These are phyloP conservation scores for Caloboletus firmus DNA, from an alignment of 1,284 basidiomycete genomes.

Conservation along the genomic window DNA sequence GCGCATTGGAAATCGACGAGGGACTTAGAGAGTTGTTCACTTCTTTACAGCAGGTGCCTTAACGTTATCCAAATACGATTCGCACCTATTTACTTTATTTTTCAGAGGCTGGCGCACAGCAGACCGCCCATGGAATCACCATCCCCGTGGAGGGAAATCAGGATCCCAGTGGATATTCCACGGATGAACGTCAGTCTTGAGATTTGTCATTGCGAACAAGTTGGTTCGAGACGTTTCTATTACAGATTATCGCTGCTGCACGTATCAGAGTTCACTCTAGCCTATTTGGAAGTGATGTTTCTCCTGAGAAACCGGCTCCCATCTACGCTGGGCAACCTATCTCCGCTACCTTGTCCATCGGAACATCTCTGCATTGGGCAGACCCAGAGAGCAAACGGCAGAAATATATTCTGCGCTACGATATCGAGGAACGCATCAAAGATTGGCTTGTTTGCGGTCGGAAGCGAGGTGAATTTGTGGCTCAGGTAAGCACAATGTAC, in stretches of 20 bases:
- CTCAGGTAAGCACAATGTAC: slow-evolving; percentile 46
- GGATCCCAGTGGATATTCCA: slow-evolving; percentile 81
- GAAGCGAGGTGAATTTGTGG: slow-evolving; percentile 75
- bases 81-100: neutral
- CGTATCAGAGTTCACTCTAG: slow-evolving; percentile 50
- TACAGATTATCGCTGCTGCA: slow-evolving; percentile 72
- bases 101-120: slow-evolving; percentile 26
- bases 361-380: slow-evolving; percentile 76
- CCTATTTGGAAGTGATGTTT: slow-evolving; percentile 25
- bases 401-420: slow-evolving; percentile 64
- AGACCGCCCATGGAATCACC: slow-evolving; percentile 9
- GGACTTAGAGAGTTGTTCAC: slow-evolving; percentile 41
- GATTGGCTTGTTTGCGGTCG: slow-evolving; percentile 84
- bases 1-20: slow-evolving; percentile 36
- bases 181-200: slow-evolving; percentile 63
- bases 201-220: neutral
- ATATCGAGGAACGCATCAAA: slow-evolving; percentile 70
- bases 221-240: slow-evolving; percentile 4
- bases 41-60: slow-evolving; percentile 42
- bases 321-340: slow-evolving; percentile 82
- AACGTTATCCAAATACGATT: neutral
- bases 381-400: slow-evolving; percentile 43
- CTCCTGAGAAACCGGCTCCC: slow-evolving; percentile 36
- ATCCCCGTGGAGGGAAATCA: slow-evolving; percentile 62
- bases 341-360: slow-evolving; percentile 59